These are phyloP conservation scores for Erythrophleum ivorense DNA, from an alignment of 331 rosid genomes.

Conservation along the genomic window DNA sequence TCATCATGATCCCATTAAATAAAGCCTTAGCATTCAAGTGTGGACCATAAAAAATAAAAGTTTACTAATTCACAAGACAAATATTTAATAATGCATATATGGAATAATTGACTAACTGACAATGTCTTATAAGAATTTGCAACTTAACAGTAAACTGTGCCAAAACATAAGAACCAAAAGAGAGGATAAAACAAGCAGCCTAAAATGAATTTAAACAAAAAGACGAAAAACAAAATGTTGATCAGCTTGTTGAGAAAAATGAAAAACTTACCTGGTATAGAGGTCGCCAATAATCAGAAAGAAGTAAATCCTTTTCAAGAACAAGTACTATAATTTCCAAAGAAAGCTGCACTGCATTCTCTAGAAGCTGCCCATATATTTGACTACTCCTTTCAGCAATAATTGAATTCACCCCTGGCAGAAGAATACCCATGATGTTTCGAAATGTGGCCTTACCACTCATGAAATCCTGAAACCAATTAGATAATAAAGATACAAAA, in stretches of 20 bases:
- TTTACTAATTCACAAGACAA: not conserved
- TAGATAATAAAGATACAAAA: slow-evolving; percentile 4
- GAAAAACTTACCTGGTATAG: slow-evolving; percentile 71
- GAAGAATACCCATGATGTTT: slow-evolving; percentile 92
- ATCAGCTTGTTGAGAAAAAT: not conserved
- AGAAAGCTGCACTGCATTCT: slow-evolving; percentile 89
- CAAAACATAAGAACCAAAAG: slow-evolving; percentile 10
- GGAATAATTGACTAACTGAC: not conserved
- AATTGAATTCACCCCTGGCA: slow-evolving; percentile 75
- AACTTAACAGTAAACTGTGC: not conserved
- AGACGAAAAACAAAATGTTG: not conserved
- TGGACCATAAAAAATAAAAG: not conserved
- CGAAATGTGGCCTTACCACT: slow-evolving; percentile 89
- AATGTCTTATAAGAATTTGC: not conserved
- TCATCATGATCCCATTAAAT: not conserved
- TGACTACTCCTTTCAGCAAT: slow-evolving; percentile 81
- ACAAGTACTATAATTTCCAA: slow-evolving; percentile 85
- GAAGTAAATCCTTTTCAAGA: slow-evolving; percentile 79
- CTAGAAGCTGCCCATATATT: slow-evolving; percentile 79
- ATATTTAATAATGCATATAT: slow-evolving; percentile 12
- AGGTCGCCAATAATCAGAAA: slow-evolving; percentile 97
- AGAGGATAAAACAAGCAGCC: slow-evolving; percentile 31
- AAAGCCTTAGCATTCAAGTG: not conserved
- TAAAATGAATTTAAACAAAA: not conserved
- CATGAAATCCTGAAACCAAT: slow-evolving; percentile 85